phyloP scores from a whole-genome alignment of 495 filamentous ascomycete species.

The Tuber brumale region DNA sequence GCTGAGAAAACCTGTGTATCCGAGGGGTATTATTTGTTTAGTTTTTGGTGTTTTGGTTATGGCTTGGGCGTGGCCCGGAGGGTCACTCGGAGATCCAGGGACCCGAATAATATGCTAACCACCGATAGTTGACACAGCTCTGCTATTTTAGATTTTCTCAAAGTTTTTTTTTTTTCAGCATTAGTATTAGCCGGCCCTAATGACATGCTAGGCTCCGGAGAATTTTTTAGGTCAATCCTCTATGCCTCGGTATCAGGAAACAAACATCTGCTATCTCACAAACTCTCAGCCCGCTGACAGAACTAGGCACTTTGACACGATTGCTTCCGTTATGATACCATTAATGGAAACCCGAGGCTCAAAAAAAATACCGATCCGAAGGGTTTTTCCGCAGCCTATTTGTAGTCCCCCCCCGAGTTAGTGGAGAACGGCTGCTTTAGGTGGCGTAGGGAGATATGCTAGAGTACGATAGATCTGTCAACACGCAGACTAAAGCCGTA shows the following conservation, averaged over 20 bases:
- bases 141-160: background rate
- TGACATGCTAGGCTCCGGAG: too few species aligned
- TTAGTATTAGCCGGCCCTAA: background rate
- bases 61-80: background rate
- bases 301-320: too few species aligned
- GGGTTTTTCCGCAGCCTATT: too few species aligned
- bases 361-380: too few species aligned
- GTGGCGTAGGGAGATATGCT: background rate
- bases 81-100: background rate
- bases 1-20: background rate
- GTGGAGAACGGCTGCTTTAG: too few species aligned
- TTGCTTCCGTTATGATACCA: too few species aligned
- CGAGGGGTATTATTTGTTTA: background rate
- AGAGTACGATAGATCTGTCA: background rate
- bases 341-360: too few species aligned
- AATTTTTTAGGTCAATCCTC: background rate
- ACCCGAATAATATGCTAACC: background rate
- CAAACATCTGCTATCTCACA: background rate
- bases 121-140: background rate
- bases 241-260: background rate
- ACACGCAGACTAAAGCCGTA: background rate
- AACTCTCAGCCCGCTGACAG: background rate
- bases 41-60: background rate
- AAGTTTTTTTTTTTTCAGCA: background rate
- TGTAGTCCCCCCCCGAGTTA: too few species aligned